These are phyloP conservation scores for Lachancea waltii DNA, from an alignment of 805 yeast genomes.

Conservation along the genomic window DNA sequence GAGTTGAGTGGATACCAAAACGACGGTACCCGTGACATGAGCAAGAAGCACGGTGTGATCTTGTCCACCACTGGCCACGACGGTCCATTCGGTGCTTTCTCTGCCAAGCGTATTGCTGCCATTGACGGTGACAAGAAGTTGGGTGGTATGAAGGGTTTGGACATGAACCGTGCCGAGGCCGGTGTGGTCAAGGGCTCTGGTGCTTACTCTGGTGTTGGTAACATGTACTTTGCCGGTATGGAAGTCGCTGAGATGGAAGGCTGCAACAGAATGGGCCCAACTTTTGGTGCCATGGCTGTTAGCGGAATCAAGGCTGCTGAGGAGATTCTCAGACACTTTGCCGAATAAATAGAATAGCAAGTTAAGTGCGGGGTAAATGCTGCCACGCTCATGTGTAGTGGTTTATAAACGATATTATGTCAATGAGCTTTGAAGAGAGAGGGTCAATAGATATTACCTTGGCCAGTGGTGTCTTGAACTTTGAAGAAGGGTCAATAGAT, in stretches of 20 bases:
- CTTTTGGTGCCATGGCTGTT: slow-evolving; percentile 75
- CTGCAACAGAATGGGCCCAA: slow-evolving; percentile 77
- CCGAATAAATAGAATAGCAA: slow-evolving; percentile 10
- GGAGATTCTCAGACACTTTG: slow-evolving; percentile 31
- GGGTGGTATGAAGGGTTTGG: slow-evolving; percentile 71
- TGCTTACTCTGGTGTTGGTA: slow-evolving; percentile 25
- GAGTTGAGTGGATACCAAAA: slow-evolving; percentile 39
- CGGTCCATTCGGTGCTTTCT: slow-evolving; percentile 78
- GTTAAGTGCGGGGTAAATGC: no score
- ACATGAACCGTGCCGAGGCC: slow-evolving; percentile 74
- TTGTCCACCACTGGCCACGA: slow-evolving; percentile 76
- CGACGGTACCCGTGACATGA: slow-evolving; percentile 33
- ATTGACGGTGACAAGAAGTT: slow-evolving; percentile 42
- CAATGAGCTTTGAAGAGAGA: no score
- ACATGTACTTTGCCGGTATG: slow-evolving; percentile 52
- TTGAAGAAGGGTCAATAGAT: no score
- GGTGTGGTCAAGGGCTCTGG: slow-evolving; percentile 66
- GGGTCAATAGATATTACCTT: no score
- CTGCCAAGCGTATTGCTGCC: slow-evolving; percentile 59
- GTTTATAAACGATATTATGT: neutral
- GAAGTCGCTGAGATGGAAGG: slow-evolving; percentile 74
- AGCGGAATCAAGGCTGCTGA: slow-evolving; percentile 79
- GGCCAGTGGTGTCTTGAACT: no score
- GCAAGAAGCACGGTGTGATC: slow-evolving; percentile 40
- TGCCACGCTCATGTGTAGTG: neutral